phyloP scores from a whole-genome alignment of 768 basidiomycete species.

The Glaciozyma antarctica region DNA sequence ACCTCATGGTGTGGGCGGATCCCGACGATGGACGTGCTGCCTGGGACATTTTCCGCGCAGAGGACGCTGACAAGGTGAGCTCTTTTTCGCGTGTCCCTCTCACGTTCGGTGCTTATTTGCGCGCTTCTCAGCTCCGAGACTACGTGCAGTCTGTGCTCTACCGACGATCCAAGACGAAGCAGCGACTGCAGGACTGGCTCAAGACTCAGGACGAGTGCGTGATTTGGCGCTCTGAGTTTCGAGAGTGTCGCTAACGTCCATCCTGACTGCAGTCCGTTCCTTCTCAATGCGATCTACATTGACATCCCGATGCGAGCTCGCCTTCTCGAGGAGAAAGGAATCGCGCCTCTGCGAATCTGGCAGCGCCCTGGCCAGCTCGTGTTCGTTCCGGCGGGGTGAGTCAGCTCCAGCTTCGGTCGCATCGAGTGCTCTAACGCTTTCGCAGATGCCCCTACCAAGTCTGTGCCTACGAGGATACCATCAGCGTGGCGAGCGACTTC shows the following conservation, averaged over 20 bases:
- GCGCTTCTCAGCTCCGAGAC: neutral
- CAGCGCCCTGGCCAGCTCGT: conserved; percentile 27
- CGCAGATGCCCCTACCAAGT: conserved; percentile 25
- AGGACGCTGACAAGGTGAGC: neutral
- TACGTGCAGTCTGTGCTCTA: neutral
- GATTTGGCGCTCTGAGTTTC: neutral
- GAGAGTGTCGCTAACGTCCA: neutral
- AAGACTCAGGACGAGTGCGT: neutral
- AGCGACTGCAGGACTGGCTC: neutral
- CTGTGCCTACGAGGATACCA: conserved; percentile 22
- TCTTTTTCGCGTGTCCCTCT: neutral
- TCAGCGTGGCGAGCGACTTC: conserved; percentile 19
- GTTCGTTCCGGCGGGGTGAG: conserved; percentile 24
- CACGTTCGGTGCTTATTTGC: neutral
- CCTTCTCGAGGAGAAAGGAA: conserved; percentile 4
- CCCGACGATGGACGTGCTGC: too few species aligned
- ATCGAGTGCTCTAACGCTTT: neutral
- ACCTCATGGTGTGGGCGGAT: too few species aligned
- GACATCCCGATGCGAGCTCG: conserved; percentile 1
- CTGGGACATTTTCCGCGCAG: neutral
- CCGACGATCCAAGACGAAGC: neutral
- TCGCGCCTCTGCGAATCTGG: conserved; percentile 18
- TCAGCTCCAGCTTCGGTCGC: neutral
- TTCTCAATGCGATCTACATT: too few species aligned
- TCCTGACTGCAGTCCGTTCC: conserved; percentile 8